Evolutionary conservation across 352 stramenopile genomes (phyloP).

Genomic region (Peronospora belbahrii): DNA sequence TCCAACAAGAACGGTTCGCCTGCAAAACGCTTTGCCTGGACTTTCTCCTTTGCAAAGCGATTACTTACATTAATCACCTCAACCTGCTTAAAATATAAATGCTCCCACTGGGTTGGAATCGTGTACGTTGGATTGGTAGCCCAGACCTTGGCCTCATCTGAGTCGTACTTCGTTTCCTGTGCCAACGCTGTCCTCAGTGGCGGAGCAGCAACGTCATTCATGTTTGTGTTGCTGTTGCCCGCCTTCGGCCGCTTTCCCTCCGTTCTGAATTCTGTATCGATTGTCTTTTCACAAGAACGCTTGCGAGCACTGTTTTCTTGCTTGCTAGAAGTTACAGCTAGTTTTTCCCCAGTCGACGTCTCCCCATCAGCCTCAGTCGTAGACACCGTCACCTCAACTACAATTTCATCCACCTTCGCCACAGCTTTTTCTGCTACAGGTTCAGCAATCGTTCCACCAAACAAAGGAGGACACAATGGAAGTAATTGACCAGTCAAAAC

Average conservation of each 20-base stretch:
- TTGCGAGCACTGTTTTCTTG: conserved; percentile 20
- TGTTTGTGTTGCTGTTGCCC: not conserved
- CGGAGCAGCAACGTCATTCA: not conserved
- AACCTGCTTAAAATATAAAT: conserved; percentile 54
- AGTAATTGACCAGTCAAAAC: conserved; percentile 37
- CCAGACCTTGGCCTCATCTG: conserved; percentile 23
- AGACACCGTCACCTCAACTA: not conserved
- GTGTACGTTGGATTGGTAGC: conserved; percentile 53
- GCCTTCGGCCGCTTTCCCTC: conserved; percentile 18
- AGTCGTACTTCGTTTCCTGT: conserved; percentile 19
- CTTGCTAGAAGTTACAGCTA: conserved; percentile 27
- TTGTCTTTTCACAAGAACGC: conserved; percentile 30
- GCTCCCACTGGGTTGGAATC: conserved; percentile 63
- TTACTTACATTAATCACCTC: conserved; percentile 62
- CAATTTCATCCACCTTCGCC: conserved; percentile 12
- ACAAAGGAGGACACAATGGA: conserved; percentile 30
- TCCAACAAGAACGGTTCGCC: conserved; percentile 70
- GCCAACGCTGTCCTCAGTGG: conserved; percentile 17
- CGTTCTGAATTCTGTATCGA: not conserved
- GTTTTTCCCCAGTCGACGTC: conserved; percentile 11
- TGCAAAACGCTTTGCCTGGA: conserved; percentile 55
- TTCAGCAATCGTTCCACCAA: conserved; percentile 24
- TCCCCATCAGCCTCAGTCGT: not conserved
- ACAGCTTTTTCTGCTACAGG: conserved; percentile 18
- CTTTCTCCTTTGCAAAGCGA: conserved; percentile 38